Evolutionary conservation across 495 filamentous ascomycete genomes (phyloP), one percentile per base, ranked within the genome.

Genomic region (Lophiostoma macrostomum): DNA sequence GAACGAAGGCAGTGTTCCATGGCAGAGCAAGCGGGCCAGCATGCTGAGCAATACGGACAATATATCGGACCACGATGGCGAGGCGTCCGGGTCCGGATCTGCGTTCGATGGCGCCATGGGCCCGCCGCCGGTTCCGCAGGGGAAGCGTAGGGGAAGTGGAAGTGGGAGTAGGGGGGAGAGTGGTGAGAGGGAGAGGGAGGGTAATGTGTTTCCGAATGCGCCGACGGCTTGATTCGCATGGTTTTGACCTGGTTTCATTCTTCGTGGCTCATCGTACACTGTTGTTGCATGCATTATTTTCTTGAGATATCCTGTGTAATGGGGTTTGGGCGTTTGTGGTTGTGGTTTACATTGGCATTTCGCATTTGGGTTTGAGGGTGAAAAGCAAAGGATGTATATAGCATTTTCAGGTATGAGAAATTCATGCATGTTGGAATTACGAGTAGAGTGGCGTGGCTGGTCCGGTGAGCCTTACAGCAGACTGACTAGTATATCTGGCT

Each of bases 1-100:
- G 24, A 42, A 31, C 28, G 44, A 41, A 8, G 19, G 16, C 5
- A n/a, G 11, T 10, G 29, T 24, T 14, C 41, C 38, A 1, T 59
- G 50, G 48, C 50, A 47, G 42, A 53, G 51, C 27, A 63, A 58
- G 45, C 43, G 60, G 18, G 44, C 55, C 0, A 60, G 56, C 41
- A 46, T 29, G 12, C 34, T 56, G 45, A 56, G 52, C 23, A 56
- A 23, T 3, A 20, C 51, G 1, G 58, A 56, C 38, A 56, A 39
- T 23, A 14, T 60, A 11, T 53, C 29, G 14, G 49, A 47, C 10
- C 18, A 12, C 16, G 50, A 54, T 39, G 25, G 35, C 1, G 56
- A 53, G 18, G 16, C 30, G n/a, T 31, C 35, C 20, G n/a, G 38
- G 39, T 20, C 4, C 3, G 53, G 24, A 28, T 45, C 8, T 32